Base-by-base conservation (phyloP, 495 filamentous ascomycete species). In the Hamigera avellanea region DNA sequence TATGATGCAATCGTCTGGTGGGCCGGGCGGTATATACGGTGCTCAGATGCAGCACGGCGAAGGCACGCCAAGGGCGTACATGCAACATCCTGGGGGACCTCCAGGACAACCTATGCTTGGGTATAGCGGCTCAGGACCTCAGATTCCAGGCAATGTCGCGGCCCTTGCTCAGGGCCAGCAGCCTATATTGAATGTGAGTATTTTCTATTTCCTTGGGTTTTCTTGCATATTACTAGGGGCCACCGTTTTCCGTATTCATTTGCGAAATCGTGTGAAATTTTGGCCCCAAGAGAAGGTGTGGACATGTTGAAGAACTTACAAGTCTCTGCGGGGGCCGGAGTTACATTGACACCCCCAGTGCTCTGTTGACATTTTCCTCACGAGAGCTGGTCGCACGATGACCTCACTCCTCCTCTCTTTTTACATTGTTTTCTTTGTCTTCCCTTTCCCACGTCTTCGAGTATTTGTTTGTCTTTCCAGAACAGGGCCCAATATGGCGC, bases 171-270 rank as follows among this genome's bases (percentile, higher is more conserved):
- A 86, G 56, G 87, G 85, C n/a, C 88, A 95, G 54, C 87, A 95
- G 54, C 88, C 88, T 12, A 95, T 95, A 43, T 59, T 95, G 18
- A 95, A 95, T 61, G 82, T 86, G 61, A 72, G 80, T 72, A 12
- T 28, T 26, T 16, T 31, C 7, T 26, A 14, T 37, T 12, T 9
- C 34, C 8, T 26, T 8, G 10, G n/a, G n/a, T n/a, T n/a, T 23
- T 26, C 23, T 23, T 8, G 6, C 27, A 9, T 30, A 18, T 37
- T 27, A 6, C 23, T n/a, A n/a, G n/a, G n/a, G n/a, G n/a, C n/a
- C n/a, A n/a, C 14, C 18, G 35, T 14, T 12, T n/a, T 9, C 33
- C 2, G 26, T 13, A 14, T 14, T 29, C 21, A 25, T 40, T 19
- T 23, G 21, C 9, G 21, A 9, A 5, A 23, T 23, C 9, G 21